Evolutionary conservation across 441 rosid genomes (phyloP).

Genomic region (Gossypium gossypioides): DNA sequence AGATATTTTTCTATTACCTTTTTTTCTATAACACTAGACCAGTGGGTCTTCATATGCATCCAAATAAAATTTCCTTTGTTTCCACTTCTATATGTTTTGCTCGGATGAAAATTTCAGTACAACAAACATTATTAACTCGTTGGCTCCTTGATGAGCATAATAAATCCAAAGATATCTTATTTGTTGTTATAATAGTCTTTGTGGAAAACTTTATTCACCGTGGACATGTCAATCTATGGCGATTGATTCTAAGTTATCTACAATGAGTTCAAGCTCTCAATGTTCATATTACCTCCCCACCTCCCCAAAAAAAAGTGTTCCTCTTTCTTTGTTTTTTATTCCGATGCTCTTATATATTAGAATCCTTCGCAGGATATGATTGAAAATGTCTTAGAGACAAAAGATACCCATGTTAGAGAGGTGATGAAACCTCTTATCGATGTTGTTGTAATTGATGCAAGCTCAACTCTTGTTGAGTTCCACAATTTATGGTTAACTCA

Average conservation of each 20-base stretch:
- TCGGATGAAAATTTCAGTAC: background rate
- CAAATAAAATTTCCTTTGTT: background rate
- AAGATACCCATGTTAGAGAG: constrained; percentile 93
- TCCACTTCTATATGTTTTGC: background rate
- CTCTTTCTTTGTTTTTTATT: constrained; percentile 5
- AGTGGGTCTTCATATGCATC: background rate
- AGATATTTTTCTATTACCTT: background rate
- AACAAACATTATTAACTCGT: background rate
- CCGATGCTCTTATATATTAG: constrained; percentile 12
- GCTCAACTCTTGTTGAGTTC: constrained; percentile 75
- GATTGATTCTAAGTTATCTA: background rate
- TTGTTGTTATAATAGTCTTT: background rate
- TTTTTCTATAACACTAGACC: background rate
- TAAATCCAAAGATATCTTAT: background rate
- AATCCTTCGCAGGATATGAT: constrained; percentile 76
- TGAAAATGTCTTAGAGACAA: constrained; percentile 94
- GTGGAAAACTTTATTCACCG: background rate
- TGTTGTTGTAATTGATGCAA: constrained; percentile 87
- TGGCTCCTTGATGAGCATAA: too few species aligned
- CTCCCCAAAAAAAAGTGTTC: background rate
- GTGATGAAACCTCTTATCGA: constrained; percentile 99
- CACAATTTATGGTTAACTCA: constrained; percentile 87
- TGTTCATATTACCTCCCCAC: background rate
- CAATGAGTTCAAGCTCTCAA: background rate
- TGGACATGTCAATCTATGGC: background rate